Percentiles rank a stretch among this genome's conserved stretches.
Conservation (phyloP, 2,329 filamentous ascomycete species). For the Berkeleyomyces rouxiae region DNA sequence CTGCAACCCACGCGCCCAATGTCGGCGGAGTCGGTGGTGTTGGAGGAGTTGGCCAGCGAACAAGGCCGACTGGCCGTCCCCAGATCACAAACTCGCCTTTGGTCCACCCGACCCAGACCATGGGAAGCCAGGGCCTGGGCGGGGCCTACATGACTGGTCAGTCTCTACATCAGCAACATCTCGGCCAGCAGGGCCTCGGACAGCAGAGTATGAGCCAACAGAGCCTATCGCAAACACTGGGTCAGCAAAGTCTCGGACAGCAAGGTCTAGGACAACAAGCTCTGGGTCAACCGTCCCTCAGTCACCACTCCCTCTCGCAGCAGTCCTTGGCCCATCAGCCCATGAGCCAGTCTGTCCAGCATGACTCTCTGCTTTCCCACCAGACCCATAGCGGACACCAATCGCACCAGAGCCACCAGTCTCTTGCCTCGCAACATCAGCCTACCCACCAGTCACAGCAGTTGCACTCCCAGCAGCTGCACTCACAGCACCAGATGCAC, state of each 20-base stretch:
- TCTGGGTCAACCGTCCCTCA: neutral
- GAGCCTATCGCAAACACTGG: conserved; percentile 14
- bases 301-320: conserved; percentile 6
- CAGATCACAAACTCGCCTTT: conserved; percentile 22
- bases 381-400: conserved; percentile 23
- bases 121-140: conserved; percentile 15
- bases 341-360: conserved; percentile 24
- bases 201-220: conserved; percentile 20
- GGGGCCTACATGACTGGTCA: conserved; percentile 19
- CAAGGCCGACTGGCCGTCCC: conserved; percentile 23
- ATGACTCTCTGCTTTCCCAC: conserved; percentile 28
- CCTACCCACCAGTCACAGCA: conserved; percentile 9
- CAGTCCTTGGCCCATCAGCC: conserved; percentile 12
- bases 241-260: conserved; percentile 16
- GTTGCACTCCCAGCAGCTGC: conserved; percentile 8
- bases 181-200: conserved; percentile 17
- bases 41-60: conserved; percentile 27
- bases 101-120: conserved; percentile 14
- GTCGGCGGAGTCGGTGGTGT: conserved; percentile 19
- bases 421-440: conserved; percentile 18
- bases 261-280: conserved; percentile 13
- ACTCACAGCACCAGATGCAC: conserved; percentile 9
- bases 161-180: conserved; percentile 18
- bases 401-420: conserved; percentile 18
- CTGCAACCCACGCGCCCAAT: conserved; percentile 31